A percentile compares a stretch with the other conserved stretches of the same genome.
Conservation (phyloP, 2,329 filamentous ascomycete genomes). For the Parastagonospora avenae region DNA sequence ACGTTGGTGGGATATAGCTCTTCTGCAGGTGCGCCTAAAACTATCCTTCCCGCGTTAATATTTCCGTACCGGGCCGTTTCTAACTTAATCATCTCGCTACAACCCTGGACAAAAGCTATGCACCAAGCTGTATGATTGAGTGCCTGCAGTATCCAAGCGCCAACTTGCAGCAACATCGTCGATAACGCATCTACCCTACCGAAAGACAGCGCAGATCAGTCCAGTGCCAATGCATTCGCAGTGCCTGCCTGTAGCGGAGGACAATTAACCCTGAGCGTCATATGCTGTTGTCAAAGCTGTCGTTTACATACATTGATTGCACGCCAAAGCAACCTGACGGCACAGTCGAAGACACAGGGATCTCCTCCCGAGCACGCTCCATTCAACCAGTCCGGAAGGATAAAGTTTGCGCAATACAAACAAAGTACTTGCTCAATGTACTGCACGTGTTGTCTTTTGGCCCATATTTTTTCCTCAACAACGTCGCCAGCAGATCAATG, state of each 20-base stretch:
- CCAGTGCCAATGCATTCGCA: conserved; percentile 1
- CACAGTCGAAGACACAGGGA: too few relatives aligned
- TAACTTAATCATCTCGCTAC: conserved; percentile 1
- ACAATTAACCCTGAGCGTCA: not conserved
- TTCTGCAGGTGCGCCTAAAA: conserved; percentile 35
- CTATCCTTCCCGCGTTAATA: conserved; percentile 12
- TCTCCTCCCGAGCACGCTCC: too few relatives aligned
- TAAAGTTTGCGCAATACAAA: too few relatives aligned
- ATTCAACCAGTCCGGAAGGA: too few relatives aligned
- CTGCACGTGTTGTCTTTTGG: conserved; percentile 15
- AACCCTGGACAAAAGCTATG: not conserved
- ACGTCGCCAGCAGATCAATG: conserved; percentile 5
- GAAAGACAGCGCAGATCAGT: not conserved
- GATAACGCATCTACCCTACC: not conserved
- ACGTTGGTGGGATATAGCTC: conserved; percentile 15
- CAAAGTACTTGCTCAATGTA: conserved; percentile 1
- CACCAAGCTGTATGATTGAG: not conserved
- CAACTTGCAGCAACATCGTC: not conserved
- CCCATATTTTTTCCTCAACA: conserved; percentile 9
- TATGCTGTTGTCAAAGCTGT: too few relatives aligned
- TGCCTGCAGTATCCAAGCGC: not conserved
- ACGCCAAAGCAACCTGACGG: too few relatives aligned
- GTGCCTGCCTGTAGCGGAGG: not conserved
- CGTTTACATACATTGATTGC: too few relatives aligned
- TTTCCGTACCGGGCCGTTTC: conserved; percentile 9